Conservation (phyloP, 164 flowering plant genomes). For the Umbellularia californica region DNA sequence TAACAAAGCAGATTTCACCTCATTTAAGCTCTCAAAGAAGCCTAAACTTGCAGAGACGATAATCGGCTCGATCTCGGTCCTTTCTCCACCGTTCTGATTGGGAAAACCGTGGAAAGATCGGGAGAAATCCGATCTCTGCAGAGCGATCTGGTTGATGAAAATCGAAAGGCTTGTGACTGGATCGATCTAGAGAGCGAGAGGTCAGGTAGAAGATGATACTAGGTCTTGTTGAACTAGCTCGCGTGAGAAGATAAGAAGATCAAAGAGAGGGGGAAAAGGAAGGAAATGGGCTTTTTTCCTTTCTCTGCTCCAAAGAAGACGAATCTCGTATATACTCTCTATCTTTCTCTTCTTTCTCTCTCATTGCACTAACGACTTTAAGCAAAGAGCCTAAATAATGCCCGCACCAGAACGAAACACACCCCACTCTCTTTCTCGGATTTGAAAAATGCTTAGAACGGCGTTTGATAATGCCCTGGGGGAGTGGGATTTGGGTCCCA, state of each 20-base stretch:
- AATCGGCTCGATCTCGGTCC: not conserved
- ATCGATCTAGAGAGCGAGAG: not conserved
- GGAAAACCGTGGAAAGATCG: not conserved
- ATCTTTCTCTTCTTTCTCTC: not conserved
- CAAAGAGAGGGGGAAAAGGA: not conserved
- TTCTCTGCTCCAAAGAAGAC: no score
- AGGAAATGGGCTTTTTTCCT: not conserved
- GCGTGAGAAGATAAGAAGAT: not conserved
- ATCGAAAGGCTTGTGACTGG: not conserved
- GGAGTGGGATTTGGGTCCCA: conserved; percentile 24
- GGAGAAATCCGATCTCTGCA: not conserved
- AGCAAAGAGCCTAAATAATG: conserved; percentile 2
- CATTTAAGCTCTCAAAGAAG: not conserved
- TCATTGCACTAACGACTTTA: not conserved
- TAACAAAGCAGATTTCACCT: conserved; percentile 25
- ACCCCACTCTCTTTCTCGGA: conserved; percentile 9
- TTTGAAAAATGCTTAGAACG: conserved; percentile 18
- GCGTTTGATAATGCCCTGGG: conserved; percentile 15
- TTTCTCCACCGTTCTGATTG: not conserved
- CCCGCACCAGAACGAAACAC: not conserved
- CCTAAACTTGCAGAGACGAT: not conserved
- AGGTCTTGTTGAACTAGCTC: not conserved
- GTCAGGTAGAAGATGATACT: not conserved
- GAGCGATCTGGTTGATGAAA: not conserved
- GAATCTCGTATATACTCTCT: no score